Conservation (phyloP, 2,329 filamentous ascomycete genomes). For the Curvularia eragrostidis region DNA sequence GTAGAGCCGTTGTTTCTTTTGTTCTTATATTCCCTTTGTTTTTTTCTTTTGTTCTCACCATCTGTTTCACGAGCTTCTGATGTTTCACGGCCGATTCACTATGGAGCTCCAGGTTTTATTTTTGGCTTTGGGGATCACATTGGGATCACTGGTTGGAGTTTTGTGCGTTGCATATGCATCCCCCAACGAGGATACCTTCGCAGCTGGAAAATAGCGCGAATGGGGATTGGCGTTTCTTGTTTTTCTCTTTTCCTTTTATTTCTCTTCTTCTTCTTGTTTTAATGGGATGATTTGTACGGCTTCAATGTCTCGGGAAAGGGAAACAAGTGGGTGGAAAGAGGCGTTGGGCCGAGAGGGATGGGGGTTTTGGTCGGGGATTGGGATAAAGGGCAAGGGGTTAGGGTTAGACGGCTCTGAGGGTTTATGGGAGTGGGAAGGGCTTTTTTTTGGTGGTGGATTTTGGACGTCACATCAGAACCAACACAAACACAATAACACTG, state of each 20-base stretch:
- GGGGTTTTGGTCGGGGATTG: not conserved
- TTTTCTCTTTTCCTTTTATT: not conserved
- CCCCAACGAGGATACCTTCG: constrained; percentile 40
- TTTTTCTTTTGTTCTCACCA: constrained; percentile 20
- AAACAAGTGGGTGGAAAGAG: not conserved
- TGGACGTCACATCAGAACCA: constrained; percentile 9
- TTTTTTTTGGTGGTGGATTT: constrained; percentile 7
- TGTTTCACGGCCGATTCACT: constrained; percentile 19
- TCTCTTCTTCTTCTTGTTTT: constrained; percentile 17
- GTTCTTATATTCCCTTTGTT: constrained; percentile 11
- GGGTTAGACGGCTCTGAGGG: not conserved
- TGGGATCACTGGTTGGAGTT: constrained; percentile 23
- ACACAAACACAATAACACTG: constrained; percentile 24
- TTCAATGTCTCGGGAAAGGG: constrained; percentile 10
- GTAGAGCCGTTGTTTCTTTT: constrained; percentile 4
- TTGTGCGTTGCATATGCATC: constrained; percentile 38
- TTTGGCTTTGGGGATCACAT: constrained; percentile 9
- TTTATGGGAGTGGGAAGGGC: not conserved
- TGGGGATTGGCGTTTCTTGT: constrained; percentile 36
- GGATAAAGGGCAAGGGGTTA: not conserved
- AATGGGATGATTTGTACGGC: constrained; percentile 14
- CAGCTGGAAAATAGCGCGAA: constrained; percentile 38
- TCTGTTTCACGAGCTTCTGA: constrained; percentile 18
- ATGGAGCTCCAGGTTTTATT: constrained; percentile 9
- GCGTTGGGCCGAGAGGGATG: not conserved